These are phyloP conservation scores for Eremothecium cymbalariae DNA, from an alignment of 1,139 yeast species.

Conservation along the genomic window DNA sequence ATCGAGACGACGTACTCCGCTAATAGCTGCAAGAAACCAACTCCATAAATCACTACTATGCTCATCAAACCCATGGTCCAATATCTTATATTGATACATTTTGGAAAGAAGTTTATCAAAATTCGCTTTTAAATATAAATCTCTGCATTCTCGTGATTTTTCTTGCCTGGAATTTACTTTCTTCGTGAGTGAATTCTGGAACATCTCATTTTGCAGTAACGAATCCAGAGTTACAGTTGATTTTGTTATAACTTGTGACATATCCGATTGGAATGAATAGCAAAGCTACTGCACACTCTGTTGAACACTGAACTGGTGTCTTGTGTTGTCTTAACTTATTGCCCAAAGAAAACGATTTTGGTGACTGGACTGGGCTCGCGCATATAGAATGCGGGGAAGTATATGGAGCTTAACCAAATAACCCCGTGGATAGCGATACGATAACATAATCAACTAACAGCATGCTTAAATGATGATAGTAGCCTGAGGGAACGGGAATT, in stretches of 20 bases:
- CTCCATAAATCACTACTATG: slow-evolving; percentile 1
- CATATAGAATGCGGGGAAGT: no score
- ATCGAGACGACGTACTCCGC: slow-evolving; percentile 1
- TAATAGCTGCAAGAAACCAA: slow-evolving; percentile 2
- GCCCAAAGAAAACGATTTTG: no score
- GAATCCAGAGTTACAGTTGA: slow-evolving; percentile 3
- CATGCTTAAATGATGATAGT: no score
- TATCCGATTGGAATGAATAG: no score
- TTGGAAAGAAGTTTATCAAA: slow-evolving; percentile 16
- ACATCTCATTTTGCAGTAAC: slow-evolving; percentile 2
- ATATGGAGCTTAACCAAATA: no score
- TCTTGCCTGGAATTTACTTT: slow-evolving; percentile 1
- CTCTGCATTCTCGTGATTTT: slow-evolving; percentile 13
- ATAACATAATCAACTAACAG: no score
- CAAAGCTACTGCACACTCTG: no score
- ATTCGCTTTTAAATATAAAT: slow-evolving; percentile 20
- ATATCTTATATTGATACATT: slow-evolving; percentile 15
- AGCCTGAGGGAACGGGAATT: no score
- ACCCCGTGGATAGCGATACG: no score
- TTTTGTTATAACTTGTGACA: slow-evolving; percentile 3
- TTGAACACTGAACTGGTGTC: no score
- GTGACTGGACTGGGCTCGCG: no score
- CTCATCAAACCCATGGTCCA: slow-evolving; percentile 1
- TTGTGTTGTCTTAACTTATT: no score
- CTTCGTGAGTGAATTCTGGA: slow-evolving; percentile 2